Evolutionary conservation across 1,284 basidiomycete species (phyloP), one percentile per base, ranked within the genome.

Genomic region (Ganoderma leucocontextum): DNA sequence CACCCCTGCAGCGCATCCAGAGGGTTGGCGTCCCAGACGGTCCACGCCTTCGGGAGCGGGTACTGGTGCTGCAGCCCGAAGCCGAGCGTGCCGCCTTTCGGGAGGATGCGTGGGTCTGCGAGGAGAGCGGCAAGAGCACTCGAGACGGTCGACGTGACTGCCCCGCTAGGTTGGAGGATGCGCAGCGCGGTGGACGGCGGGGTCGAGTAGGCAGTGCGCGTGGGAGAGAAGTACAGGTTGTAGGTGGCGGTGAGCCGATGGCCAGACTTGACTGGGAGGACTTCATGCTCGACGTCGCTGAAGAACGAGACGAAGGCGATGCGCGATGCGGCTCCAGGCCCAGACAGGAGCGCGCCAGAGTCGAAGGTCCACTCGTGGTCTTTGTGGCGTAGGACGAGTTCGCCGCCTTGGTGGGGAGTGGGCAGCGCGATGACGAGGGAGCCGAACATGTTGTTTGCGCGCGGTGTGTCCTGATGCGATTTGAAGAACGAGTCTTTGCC

Each of bases 261-360:
- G 0, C 85, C 84, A 0, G 77, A 77, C 6, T 62, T 74, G 13
- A 86, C 82, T 2, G 76, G 76, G 0, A 73, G 42, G 13, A 86
- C 2, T 70, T 85, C 83, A 72, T 86, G 82, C 68, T 83, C 82
- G 67, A 83, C 78, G 73, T 85, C 83, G 64, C 82, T 80, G 76
- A 78, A 84, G 71, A 39, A 82, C 0, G 80, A 79, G 49, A 76
- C 73, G 64, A 77, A 84, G 2, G 77, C 79, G 41, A 82, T 29
- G 29, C 29, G 29, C 1, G 29, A 29, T 29, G 29, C 2, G 29
- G 29, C 63, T 1, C 62, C 13, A 13, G 39, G 39, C 39, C 52
- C 33, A 0, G 68, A 41, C 2, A 78, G 64, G 35, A 76, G 68
- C 15, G 63, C 12, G 8, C 73, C 72, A 9, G 79, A 77, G 66